phyloP scores from a whole-genome alignment of 2,329 filamentous ascomycete genomes.

The Microdochium bolleyi region DNA sequence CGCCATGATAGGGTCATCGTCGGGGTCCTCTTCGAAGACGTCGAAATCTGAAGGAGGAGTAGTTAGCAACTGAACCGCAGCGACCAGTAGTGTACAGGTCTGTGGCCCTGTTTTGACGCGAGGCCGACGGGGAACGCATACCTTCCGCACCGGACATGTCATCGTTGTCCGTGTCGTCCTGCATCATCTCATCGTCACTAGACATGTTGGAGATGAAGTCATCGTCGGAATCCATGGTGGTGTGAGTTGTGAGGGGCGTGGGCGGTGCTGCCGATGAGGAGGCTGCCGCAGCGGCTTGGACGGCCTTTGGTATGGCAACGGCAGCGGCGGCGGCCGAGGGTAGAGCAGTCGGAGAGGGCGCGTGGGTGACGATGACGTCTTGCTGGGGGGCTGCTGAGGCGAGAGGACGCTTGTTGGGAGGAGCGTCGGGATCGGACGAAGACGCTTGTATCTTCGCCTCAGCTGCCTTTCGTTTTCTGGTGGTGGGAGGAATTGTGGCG shows the following conservation, averaged over 20 bases:
- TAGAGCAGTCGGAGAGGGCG: background rate
- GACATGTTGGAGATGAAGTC: slow-evolving; percentile 83
- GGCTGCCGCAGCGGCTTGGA: slow-evolving; percentile 18
- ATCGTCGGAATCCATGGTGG: slow-evolving; percentile 89
- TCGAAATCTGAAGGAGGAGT: slow-evolving; percentile 42
- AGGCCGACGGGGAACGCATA: no score
- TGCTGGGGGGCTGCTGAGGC: slow-evolving; percentile 32
- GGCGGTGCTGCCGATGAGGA: slow-evolving; percentile 19
- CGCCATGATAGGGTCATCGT: slow-evolving; percentile 43
- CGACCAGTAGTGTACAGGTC: no score
- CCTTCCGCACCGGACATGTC: slow-evolving; percentile 45
- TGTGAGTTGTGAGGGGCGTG: slow-evolving; percentile 51
- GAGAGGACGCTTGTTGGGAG: slow-evolving; percentile 43
- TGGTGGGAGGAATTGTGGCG: slow-evolving; percentile 50
- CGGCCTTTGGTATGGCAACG: background rate
- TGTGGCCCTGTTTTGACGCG: background rate
- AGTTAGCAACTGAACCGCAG: background rate
- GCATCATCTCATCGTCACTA: slow-evolving; percentile 66
- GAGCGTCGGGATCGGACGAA: slow-evolving; percentile 31
- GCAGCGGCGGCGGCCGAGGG: background rate
- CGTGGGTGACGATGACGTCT: background rate
- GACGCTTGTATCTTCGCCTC: slow-evolving; percentile 46
- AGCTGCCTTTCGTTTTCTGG: slow-evolving; percentile 57
- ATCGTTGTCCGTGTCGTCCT: slow-evolving; percentile 72
- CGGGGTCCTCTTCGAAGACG: slow-evolving; percentile 49